Evolutionary conservation across 2,329 filamentous ascomycete species (phyloP), one percentile per base, ranked within the genome.

Genomic region (Paracamarosporium sp.): DNA sequence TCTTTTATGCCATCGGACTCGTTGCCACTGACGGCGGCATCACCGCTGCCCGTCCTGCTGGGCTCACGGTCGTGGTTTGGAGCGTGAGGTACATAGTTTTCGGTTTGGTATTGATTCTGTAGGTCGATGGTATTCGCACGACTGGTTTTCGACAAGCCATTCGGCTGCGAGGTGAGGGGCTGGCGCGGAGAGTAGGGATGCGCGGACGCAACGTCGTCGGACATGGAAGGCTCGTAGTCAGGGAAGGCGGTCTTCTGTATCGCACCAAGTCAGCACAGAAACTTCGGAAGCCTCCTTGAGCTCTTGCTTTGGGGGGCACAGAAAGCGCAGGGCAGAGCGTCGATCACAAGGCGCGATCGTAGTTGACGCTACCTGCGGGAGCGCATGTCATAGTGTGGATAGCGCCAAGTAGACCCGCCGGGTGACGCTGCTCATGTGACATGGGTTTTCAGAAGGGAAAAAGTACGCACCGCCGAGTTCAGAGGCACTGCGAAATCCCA

Each of bases 1-100:
- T 84, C 82, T 36, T 79, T 57, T 13, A 81, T 63, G 66, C 79
- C 80, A 54, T 85, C 82, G n/a, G 78, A 73, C 12, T 80, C 79
- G 60, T 76, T 79, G 35, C 69, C 73, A 45, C 69, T 72, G 3
- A 78, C 76, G 50, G 78, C 78, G 47, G 79, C 69, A 54, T 79
- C 79, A 45, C 78, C 78, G 47, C 78, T 75, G 35, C 62, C 54
- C 53, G 81, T 80, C 53, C 77, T 74, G 55, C 66, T 72, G 43
- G 79, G 68, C 28, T 74, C 73, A 51, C 72, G 63, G 28, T 75
- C 65, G 51, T 74, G 70, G 33, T 72, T 73, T 13, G 78, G 72
- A 20, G 65, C 68, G 33, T 78, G 66, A 55, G 76, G 59, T 15
- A 56, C 52, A 31, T 60, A 60, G 25, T 71, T 66, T 27, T 70